Evolutionary conservation across 78 protist genomes (phyloP), one percentile per base, ranked within the genome.

Genomic region (Protostelium mycophagum): DNA sequence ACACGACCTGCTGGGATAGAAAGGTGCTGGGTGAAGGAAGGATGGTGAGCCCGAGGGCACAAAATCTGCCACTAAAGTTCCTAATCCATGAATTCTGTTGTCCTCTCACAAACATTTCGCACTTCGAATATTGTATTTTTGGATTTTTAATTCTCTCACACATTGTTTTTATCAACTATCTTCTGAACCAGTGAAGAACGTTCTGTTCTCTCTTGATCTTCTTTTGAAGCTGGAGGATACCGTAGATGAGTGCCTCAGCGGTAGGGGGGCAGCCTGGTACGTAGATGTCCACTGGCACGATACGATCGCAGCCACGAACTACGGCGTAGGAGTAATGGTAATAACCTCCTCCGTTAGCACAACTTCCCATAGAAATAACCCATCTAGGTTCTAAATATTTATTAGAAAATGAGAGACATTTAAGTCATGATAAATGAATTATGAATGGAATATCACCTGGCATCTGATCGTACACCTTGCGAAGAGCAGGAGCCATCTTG

Each of bases 211-310:
- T 95, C 83, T 38, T 16, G 38, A 98, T 96, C 92, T 98, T 98
- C 95, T 95, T 96, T 88, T 96, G 98, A 63, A 98, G 96, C 91
- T 93, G 97, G 28, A 97, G 36, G 29, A 98, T 36, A 63, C 98
- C 98, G 96, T 96, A 98, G 84, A 98, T 86, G 37, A 98, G 96
- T 29, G 98, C 99, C 91, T 98, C 99, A 0, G 98, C 98, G n/a
- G 98, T 92, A n/a, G 99, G 99, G 63, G 99, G 99, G 93, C 99
- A 98, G 87, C 99, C 99, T 63, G 99, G 99, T 25, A 98, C 98
- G 92, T 97, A 98, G 90, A 97, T 91, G 91, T 98, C 99, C 1
- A 98, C 99, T 63, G 99, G 99, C 28, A 98, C 96, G 38, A 97
- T 96, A 37, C 97, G 97, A 87, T 98, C 99, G 85, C 99, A 97